Evolutionary conservation across 2,329 filamentous ascomycete genomes (phyloP).

Genomic region (Arthrobotrys conoides): DNA sequence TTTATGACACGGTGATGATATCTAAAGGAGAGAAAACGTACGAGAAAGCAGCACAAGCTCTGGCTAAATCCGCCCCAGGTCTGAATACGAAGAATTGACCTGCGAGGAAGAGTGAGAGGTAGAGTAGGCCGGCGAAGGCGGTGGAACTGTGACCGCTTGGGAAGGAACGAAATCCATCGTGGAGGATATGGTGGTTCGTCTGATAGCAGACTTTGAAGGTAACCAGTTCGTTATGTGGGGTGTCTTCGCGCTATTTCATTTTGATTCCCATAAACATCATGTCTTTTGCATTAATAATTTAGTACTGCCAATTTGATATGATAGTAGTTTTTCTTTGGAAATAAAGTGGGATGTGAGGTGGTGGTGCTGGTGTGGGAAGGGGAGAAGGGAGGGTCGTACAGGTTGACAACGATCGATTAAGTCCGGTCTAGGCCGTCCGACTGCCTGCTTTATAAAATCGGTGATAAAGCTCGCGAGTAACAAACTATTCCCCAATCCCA

Average conservation of each 20-base stretch:
- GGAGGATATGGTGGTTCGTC: constrained; percentile 76
- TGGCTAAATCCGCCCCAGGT: constrained; percentile 36
- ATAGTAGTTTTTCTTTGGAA: not conserved
- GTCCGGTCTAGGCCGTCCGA: constrained; percentile 82
- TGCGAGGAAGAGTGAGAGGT: constrained; percentile 72
- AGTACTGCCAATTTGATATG: not conserved
- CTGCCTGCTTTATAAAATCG: constrained; percentile 82
- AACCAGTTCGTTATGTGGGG: constrained; percentile 73
- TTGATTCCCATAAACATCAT: not conserved
- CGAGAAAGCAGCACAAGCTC: constrained; percentile 40
- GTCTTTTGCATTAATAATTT: constrained; percentile 19
- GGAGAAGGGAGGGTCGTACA: constrained; percentile 61
- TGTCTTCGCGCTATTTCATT: constrained; percentile 67
- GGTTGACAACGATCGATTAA: constrained; percentile 90
- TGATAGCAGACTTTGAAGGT: constrained; percentile 81
- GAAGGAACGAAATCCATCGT: constrained; percentile 88
- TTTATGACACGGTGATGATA: not conserved
- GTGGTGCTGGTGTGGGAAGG: not conserved
- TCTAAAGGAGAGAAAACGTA: constrained; percentile 16
- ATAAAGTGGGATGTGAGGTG: not conserved
- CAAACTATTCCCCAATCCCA: constrained; percentile 83
- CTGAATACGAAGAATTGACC: constrained; percentile 54
- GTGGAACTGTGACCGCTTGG: constrained; percentile 85
- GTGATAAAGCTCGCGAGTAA: constrained; percentile 86
- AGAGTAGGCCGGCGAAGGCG: constrained; percentile 83